These are phyloP conservation scores for Epichloe hybrida DNA, from an alignment of 2,329 filamentous ascomycete species.

Conservation along the genomic window DNA sequence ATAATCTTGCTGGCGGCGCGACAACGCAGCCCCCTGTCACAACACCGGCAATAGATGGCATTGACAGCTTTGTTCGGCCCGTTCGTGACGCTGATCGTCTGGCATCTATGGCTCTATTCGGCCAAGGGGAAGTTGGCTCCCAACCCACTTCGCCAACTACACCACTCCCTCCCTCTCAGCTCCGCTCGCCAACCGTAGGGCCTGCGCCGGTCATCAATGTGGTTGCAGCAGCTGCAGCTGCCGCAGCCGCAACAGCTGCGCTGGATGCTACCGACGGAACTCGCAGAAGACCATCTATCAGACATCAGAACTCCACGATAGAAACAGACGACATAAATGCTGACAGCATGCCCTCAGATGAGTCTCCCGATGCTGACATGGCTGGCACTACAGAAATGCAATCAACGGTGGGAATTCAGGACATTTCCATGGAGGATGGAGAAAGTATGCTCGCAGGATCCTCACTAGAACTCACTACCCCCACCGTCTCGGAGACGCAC, in stretches of 20 bases:
- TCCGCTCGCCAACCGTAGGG: conserved; percentile 38
- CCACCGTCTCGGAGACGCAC: conserved; percentile 63
- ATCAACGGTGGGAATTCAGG: conserved; percentile 70
- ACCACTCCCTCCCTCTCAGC: conserved; percentile 55
- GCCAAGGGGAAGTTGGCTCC: conserved; percentile 59
- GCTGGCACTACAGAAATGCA: conserved; percentile 70
- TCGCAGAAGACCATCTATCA: conserved; percentile 67
- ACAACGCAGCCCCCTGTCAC: conserved; percentile 50
- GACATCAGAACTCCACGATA: conserved; percentile 81
- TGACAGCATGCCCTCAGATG: conserved; percentile 71
- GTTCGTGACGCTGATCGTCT: conserved; percentile 72
- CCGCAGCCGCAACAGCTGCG: conserved; percentile 30
- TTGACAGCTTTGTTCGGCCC: conserved; percentile 65
- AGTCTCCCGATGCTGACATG: conserved; percentile 63
- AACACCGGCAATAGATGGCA: conserved; percentile 51
- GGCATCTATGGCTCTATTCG: conserved; percentile 64
- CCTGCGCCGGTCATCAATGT: conserved; percentile 32
- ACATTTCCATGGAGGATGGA: conserved; percentile 65
- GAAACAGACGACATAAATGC: conserved; percentile 78
- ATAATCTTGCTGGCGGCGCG: conserved; percentile 35
- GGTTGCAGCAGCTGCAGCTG: conserved; percentile 30
- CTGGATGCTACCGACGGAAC: conserved; percentile 37
- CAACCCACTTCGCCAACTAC: conserved; percentile 88
- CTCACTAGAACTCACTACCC: conserved; percentile 60
- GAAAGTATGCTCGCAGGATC: conserved; percentile 67